Evolutionary conservation across 768 basidiomycete genomes (phyloP), one percentile per base, ranked within the genome.

Genomic region (Rhodotorula kratochvilovae): DNA sequence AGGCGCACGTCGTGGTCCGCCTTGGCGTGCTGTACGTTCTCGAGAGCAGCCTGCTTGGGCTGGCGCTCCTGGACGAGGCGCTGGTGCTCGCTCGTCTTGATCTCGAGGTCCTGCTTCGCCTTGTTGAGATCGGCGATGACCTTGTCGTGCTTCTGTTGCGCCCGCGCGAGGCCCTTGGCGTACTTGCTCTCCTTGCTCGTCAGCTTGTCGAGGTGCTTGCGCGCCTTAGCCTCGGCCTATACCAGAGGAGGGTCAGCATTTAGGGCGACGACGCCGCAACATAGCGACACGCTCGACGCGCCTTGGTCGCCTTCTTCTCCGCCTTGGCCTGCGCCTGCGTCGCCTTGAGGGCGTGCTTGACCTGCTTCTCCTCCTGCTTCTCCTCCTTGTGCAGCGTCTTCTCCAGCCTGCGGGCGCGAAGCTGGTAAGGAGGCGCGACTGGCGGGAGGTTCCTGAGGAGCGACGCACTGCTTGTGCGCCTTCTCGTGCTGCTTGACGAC

Each of bases 311-410:
- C 63, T 70, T 71, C 23, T 55, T 50, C 56, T 74, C 73, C n/a
- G 31, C 48, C 54, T 74, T 74, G 5, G 54, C 66, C 25, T 71
- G 66, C 10, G 50, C 35, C 31, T 43, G 1, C 17, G 62, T 50
- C 1, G 31, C 53, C 69, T 74, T 71, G n/a, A 65, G 25, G 8
- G 63, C 66, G 1, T 27, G 6, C 48, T 70, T 55, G 29, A 70
- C 36, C 23, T 33, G 21, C 59, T 74, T 70, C 39, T 67, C 63
- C 35, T 74, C 73, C 35, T 53, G 13, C 61, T 67, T 66, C 42
- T 61, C 66, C 5, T 74, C 73, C 63, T 69, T 70, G 51, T 64
- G 25, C 35, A 74, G 55, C 48, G 29, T 17, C 69, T 74, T 74
- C 57, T 74, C 61, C n/a, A 70, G 53, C 11, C 66, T 72, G 59